Evolutionary conservation across 345 rosid species (phyloP), one percentile per base, ranked within the genome.

Genomic region (Firmiana major): DNA sequence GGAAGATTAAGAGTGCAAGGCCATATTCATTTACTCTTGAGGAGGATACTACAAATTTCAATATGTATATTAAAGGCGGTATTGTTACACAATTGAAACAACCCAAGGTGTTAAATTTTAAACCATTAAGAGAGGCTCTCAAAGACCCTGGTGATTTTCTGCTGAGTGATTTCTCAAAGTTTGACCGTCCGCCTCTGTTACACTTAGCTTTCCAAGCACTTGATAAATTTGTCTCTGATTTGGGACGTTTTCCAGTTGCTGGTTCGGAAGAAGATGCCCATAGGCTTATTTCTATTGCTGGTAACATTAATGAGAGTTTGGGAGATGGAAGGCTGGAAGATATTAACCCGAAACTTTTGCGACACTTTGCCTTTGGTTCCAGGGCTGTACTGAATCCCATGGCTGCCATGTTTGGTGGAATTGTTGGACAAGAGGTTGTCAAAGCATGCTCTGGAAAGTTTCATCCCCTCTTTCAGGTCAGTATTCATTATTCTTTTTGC

Each of bases 401-500:
- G 98, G 99, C 98, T 79, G 99, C 99, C 59, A 93, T 96, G 97
- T 96, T 96, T 83, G 99, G 99, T 67, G 99, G 99, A 57, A 86
- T 96, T 75, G 98, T 96, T 68, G 99, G 98, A 63, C 99, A 96
- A 83, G 99, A 96, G 78, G 93, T 94, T 90, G 93, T 96, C 53
- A 96, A 96, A 84, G 99, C 99, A 63, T 96, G 99, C 86, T 92
- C 99, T 76, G 97, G 97, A 74, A 96, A 96, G 84, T 96, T 96
- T 62, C 99, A 96, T 84, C 99, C 99, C 24, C 93, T 96, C 60
- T 90, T 83, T 79, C 99, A 96, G 98, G 99, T 92, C 42, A 38
- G 75, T 54, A n/a, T 34, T 21, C 38, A 26, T 68, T 57, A 10
- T 67, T 67, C 26, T 24, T 57, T 53, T 59, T 26, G 17, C 9